phyloP scores from a whole-genome alignment of 768 basidiomycete genomes.

The Hericium coralloides region DNA sequence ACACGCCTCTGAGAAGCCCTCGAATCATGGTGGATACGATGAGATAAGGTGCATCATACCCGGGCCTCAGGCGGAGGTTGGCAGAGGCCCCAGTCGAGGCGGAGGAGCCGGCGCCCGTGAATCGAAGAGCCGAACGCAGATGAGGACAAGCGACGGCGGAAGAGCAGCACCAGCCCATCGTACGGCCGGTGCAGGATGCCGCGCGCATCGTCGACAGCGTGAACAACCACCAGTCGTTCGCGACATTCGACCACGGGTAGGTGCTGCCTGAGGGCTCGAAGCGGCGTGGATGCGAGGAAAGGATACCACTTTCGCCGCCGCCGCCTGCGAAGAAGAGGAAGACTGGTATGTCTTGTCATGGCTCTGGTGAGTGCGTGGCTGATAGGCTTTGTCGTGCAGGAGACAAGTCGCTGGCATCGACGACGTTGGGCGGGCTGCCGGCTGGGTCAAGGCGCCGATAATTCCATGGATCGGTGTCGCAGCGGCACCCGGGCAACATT shows the following conservation, averaged over 20 bases:
- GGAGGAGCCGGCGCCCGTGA: not conserved
- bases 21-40: too few species aligned
- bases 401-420: not conserved
- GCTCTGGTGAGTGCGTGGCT: not conserved
- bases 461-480: too few species aligned
- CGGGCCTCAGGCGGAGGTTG: too few species aligned
- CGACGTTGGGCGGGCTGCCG: not conserved
- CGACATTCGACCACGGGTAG: slow-evolving; percentile 81
- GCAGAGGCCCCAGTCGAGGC: not conserved
- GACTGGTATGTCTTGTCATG: slow-evolving; percentile 26
- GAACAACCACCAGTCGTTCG: slow-evolving; percentile 65
- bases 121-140: not conserved
- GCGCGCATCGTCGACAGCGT: slow-evolving; percentile 63
- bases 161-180: slow-evolving; percentile 7
- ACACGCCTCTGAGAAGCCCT: too few species aligned
- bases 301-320: slow-evolving; percentile 37
- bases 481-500: too few species aligned
- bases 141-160: not conserved
- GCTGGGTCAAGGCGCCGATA: not conserved
- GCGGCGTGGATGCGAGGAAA: slow-evolving; percentile 46
- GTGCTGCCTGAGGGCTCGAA: slow-evolving; percentile 70
- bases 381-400: not conserved
- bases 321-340: slow-evolving; percentile 39
- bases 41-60: too few species aligned
- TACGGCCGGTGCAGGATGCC: slow-evolving; percentile 8